Evolutionary conservation across 2,329 filamentous ascomycete species (phyloP).

Genomic region (Aspergillus brunneoviolaceus): DNA sequence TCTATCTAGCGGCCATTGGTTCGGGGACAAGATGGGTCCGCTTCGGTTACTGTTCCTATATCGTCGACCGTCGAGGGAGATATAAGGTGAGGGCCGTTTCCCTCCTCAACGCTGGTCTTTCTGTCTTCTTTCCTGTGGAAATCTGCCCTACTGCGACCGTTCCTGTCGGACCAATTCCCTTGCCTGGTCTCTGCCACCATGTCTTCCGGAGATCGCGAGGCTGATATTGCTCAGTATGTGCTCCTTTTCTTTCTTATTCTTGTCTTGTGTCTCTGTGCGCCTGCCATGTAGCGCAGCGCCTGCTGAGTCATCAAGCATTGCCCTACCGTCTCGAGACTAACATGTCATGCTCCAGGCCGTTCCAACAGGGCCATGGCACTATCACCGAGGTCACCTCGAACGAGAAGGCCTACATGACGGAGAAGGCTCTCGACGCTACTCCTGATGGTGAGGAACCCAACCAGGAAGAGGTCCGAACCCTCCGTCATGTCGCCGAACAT

Average conservation of each 20-base stretch:
- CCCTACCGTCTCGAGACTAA: neutral
- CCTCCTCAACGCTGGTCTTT: constrained; percentile 11
- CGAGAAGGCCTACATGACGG: constrained; percentile 24
- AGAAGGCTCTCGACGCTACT: constrained; percentile 31
- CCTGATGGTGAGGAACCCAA: constrained; percentile 55
- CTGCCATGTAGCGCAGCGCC: neutral
- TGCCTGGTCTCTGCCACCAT: constrained; percentile 18
- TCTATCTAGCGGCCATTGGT: constrained; percentile 1
- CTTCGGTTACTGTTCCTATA: constrained; percentile 54
- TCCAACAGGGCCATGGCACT: constrained; percentile 20
- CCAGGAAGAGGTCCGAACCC: constrained; percentile 50
- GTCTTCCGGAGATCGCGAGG: constrained; percentile 30
- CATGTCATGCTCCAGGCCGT: constrained; percentile 10
- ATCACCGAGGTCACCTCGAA: constrained; percentile 20
- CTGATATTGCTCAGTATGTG: constrained; percentile 30
- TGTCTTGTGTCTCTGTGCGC: neutral
- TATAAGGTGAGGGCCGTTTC: constrained; percentile 26
- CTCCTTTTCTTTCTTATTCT: neutral
- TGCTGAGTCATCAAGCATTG: neutral
- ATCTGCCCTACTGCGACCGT: constrained; percentile 5
- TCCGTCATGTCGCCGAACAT: constrained; percentile 56
- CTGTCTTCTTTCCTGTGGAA: constrained; percentile 12
- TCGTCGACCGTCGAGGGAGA: constrained; percentile 19
- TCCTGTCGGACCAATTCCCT: constrained; percentile 5
- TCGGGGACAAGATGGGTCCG: constrained; percentile 75